Evolutionary conservation across 1,139 yeast species (phyloP).

Genomic region (Tardiomyces depauwii): DNA sequence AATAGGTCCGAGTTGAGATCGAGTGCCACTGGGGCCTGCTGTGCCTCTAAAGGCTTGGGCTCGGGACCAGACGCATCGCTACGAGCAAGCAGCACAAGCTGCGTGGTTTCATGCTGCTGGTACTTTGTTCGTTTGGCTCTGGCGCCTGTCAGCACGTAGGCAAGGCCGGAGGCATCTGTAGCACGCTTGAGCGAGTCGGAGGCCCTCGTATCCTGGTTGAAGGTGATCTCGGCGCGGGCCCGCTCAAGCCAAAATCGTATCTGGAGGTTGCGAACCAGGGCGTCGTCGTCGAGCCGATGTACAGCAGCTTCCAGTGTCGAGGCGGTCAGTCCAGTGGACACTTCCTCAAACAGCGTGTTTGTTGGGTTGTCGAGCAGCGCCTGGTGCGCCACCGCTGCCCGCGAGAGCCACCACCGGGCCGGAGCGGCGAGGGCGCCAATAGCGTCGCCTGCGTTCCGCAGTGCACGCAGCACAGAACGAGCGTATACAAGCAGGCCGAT

Average conservation of each 20-base stretch:
- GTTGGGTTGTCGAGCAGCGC: constrained; percentile 21
- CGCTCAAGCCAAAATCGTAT: constrained; percentile 46
- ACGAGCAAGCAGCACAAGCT: constrained; percentile 70
- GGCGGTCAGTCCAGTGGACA: constrained; percentile 16
- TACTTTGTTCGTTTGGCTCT: constrained; percentile 79
- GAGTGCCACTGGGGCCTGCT: constrained; percentile 36
- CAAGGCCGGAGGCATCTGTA: constrained; percentile 43
- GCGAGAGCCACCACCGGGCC: constrained; percentile 24
- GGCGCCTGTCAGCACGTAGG: constrained; percentile 71
- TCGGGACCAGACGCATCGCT: constrained; percentile 30
- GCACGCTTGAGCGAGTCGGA: constrained; percentile 43
- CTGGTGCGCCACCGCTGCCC: constrained; percentile 27
- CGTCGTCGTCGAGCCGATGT: constrained; percentile 23
- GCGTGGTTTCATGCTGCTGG: constrained; percentile 60
- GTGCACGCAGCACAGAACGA: constrained; percentile 11
- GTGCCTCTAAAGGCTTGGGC: constrained; percentile 10
- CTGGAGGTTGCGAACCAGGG: constrained; percentile 14
- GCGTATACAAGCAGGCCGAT: constrained; percentile 24
- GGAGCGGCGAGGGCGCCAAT: constrained; percentile 1
- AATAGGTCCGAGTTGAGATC: constrained; percentile 67
- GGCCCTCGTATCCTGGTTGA: constrained; percentile 51
- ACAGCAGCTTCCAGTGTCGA: constrained; percentile 12
- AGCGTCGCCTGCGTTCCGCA: constrained; percentile 1
- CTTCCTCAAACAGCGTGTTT: constrained; percentile 19
- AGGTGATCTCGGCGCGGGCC: constrained; percentile 42